Evolutionary conservation across 2,329 filamentous ascomycete genomes (phyloP).

Genomic region (Balansia obtecta): DNA sequence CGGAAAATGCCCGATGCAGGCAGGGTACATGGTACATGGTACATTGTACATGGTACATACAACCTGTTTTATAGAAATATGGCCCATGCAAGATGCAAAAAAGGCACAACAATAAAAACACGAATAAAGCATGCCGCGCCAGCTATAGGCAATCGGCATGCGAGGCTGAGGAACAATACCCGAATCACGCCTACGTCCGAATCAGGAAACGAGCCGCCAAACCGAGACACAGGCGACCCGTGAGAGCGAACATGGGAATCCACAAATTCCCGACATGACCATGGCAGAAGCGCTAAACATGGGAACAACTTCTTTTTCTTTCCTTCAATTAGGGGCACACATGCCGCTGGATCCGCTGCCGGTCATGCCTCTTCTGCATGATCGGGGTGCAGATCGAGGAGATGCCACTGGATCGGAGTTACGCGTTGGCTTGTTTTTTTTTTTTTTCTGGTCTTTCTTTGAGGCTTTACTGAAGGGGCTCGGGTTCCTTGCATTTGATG

Average conservation of each 20-base stretch:
- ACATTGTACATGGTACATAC: too few relatives aligned
- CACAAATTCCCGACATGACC: neutral
- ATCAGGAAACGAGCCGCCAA: neutral
- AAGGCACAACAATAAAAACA: too few relatives aligned
- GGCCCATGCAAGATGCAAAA: too few relatives aligned
- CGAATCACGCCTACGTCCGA: neutral
- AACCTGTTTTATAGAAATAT: too few relatives aligned
- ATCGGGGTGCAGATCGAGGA: constrained; percentile 17
- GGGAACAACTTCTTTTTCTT: neutral
- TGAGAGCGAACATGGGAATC: neutral
- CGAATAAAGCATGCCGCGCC: too few relatives aligned
- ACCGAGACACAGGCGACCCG: neutral
- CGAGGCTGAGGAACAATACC: neutral
- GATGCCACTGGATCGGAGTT: constrained; percentile 16
- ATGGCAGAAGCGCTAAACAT: neutral
- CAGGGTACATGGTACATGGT: neutral
- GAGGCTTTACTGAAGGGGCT: too few relatives aligned
- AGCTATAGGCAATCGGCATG: neutral
- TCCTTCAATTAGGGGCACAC: too few relatives aligned
- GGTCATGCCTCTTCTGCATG: constrained; percentile 11
- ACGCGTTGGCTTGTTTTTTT: constrained; percentile 1
- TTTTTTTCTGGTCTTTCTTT: too few relatives aligned
- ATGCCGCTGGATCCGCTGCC: neutral
- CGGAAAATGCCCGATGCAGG: neutral
- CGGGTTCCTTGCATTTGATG: neutral